These are phyloP conservation scores for Penicillium robsamsonii DNA, from an alignment of 495 filamentous ascomycete genomes.

Conservation along the genomic window DNA sequence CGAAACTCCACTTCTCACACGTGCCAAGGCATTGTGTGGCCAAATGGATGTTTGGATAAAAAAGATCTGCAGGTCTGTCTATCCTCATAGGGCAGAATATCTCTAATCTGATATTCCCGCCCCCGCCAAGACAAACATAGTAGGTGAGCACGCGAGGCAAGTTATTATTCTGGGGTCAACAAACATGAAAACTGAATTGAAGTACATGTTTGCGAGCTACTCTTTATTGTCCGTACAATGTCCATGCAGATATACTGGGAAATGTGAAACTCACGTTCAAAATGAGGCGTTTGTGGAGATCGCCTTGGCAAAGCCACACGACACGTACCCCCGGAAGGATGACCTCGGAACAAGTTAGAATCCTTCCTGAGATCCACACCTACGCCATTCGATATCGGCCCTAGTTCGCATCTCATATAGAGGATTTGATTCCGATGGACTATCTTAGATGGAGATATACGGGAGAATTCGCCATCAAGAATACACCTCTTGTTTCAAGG, in stretches of 20 bases:
- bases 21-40: not conserved
- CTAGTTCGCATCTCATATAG: too few relatives aligned
- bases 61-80: not conserved
- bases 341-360: not conserved
- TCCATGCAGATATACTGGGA: too few relatives aligned
- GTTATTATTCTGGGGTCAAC: too few relatives aligned
- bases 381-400: not conserved
- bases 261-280: not conserved
- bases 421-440: too few relatives aligned
- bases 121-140: constrained; percentile 1
- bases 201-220: too few relatives aligned
- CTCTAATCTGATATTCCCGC: not conserved
- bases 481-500: too few relatives aligned
- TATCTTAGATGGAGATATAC: too few relatives aligned
- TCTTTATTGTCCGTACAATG: too few relatives aligned
- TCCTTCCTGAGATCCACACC: not conserved
- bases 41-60: not conserved
- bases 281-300: not conserved
- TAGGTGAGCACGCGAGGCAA: not conserved
- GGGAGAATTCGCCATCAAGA: too few relatives aligned
- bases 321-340: not conserved
- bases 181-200: too few relatives aligned
- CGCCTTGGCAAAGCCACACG: not conserved
- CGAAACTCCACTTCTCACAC: not conserved
- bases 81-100: not conserved